Conservation (phyloP, 2,329 filamentous ascomycete species). For the Penicillium sp. region DNA sequence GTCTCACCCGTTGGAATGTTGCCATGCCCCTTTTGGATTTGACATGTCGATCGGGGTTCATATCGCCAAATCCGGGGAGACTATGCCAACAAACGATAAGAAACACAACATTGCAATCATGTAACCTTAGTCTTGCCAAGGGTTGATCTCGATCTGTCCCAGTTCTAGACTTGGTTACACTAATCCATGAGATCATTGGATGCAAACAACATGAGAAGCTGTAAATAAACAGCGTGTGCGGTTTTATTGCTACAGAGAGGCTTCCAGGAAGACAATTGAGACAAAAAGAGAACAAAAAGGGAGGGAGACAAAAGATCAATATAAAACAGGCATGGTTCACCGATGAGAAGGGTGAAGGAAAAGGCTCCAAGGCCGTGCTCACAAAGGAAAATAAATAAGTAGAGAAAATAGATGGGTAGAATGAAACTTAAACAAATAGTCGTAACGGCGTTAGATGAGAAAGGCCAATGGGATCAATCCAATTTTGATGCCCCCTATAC, state of each 20-base stretch:
- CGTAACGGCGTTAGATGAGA: slow-evolving; percentile 20
- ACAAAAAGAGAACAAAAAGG: neutral
- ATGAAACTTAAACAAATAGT: slow-evolving; percentile 13
- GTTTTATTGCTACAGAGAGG: slow-evolving; percentile 20
- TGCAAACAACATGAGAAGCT: slow-evolving; percentile 19
- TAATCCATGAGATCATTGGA: slow-evolving; percentile 4
- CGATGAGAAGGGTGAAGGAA: neutral
- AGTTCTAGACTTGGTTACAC: neutral
- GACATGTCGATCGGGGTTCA: slow-evolving; percentile 21
- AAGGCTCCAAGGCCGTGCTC: neutral
- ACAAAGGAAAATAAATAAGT: slow-evolving; percentile 10
- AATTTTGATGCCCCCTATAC: neutral
- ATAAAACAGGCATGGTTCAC: neutral
- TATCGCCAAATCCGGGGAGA: slow-evolving; percentile 4
- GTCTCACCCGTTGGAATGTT: slow-evolving; percentile 23
- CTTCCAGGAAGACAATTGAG: neutral
- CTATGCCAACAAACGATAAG: neutral
- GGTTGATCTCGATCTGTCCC: neutral
- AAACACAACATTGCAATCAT: slow-evolving; percentile 1
- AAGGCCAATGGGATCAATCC: neutral
- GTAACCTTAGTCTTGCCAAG: slow-evolving; percentile 13
- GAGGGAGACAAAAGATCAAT: neutral
- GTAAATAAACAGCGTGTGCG: slow-evolving; percentile 21
- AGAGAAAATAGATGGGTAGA: slow-evolving; percentile 4
- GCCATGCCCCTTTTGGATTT: slow-evolving; percentile 20